These are phyloP conservation scores for Begonia masoniana DNA, from an alignment of 306 rosid genomes.

Conservation along the genomic window DNA sequence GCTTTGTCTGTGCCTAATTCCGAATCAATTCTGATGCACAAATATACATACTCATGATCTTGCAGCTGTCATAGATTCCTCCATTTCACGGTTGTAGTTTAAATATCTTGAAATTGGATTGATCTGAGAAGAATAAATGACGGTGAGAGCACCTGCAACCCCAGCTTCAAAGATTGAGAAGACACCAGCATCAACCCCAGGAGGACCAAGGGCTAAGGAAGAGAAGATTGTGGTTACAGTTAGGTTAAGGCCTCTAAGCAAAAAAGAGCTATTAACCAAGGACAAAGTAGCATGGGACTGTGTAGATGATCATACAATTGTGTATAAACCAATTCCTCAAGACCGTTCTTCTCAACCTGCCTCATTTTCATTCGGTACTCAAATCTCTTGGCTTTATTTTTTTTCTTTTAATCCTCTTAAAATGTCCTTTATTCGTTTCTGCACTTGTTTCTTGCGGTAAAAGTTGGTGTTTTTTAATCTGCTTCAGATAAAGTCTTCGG, in stretches of 20 bases:
- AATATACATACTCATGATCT: too few relatives aligned
- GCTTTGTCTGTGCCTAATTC: too few relatives aligned
- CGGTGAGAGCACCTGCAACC: slow-evolving; percentile 75
- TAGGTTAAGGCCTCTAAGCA: slow-evolving; percentile 82
- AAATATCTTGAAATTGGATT: too few relatives aligned
- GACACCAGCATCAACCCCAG: slow-evolving; percentile 79
- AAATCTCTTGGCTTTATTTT: not conserved
- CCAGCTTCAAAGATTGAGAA: slow-evolving; percentile 82
- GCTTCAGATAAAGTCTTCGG: slow-evolving; percentile 81
- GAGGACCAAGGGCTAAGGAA: slow-evolving; percentile 60
- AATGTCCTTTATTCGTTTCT: not conserved
- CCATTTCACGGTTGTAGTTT: too few relatives aligned
- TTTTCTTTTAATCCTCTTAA: not conserved
- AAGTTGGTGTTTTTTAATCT: slow-evolving; percentile 6
- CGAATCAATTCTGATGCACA: too few relatives aligned
- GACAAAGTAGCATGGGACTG: slow-evolving; percentile 99
- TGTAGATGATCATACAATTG: slow-evolving; percentile 53
- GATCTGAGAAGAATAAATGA: slow-evolving; percentile 27
- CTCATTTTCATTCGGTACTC: slow-evolving; percentile 76
- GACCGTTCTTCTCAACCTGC: slow-evolving; percentile 62
- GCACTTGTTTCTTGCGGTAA: not conserved
- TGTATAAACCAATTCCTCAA: slow-evolving; percentile 42
- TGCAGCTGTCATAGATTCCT: too few relatives aligned
- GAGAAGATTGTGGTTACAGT: slow-evolving; percentile 97
- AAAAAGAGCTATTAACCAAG: slow-evolving; percentile 73